Evolutionary conservation across 2,329 filamentous ascomycete genomes (phyloP).

Genomic region (Neophaeococcomyces mojaviensis): DNA sequence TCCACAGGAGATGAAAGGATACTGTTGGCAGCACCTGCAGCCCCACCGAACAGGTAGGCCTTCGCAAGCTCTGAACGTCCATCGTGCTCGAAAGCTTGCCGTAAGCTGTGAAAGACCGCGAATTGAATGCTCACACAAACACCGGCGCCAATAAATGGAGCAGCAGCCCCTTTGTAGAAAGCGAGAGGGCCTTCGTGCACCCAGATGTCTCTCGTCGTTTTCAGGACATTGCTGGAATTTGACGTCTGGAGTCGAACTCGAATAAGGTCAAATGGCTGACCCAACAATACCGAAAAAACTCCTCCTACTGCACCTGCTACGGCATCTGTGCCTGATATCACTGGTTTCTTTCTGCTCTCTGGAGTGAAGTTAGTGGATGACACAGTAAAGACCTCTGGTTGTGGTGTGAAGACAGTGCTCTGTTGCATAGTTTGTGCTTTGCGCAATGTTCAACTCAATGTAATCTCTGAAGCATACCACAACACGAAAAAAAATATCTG

Average conservation of each 20-base stretch:
- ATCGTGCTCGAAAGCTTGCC: slow-evolving; percentile 2
- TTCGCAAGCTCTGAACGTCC: background rate
- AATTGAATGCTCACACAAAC: slow-evolving; percentile 13
- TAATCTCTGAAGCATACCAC: no score
- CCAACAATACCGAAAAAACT: slow-evolving; percentile 41
- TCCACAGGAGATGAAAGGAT: slow-evolving; percentile 11
- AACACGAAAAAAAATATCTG: no score
- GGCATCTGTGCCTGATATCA: slow-evolving; percentile 2
- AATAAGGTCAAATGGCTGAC: slow-evolving; percentile 9
- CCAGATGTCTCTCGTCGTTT: slow-evolving; percentile 6
- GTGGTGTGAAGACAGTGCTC: no score
- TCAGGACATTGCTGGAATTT: slow-evolving; percentile 10
- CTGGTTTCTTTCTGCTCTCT: no score
- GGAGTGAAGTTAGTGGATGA: no score
- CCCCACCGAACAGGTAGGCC: slow-evolving; percentile 9
- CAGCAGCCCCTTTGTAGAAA: slow-evolving; percentile 9
- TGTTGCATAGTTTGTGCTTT: no score
- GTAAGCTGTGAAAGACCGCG: slow-evolving; percentile 9
- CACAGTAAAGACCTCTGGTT: no score
- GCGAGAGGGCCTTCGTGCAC: slow-evolving; percentile 2
- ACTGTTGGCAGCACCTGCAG: slow-evolving; percentile 11
- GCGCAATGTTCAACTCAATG: no score
- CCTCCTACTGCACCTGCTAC: background rate
- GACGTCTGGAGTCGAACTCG: slow-evolving; percentile 10
- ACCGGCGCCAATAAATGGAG: background rate